phyloP scores from a whole-genome alignment of 768 basidiomycete species.

The Cystobasidium ongulense region DNA sequence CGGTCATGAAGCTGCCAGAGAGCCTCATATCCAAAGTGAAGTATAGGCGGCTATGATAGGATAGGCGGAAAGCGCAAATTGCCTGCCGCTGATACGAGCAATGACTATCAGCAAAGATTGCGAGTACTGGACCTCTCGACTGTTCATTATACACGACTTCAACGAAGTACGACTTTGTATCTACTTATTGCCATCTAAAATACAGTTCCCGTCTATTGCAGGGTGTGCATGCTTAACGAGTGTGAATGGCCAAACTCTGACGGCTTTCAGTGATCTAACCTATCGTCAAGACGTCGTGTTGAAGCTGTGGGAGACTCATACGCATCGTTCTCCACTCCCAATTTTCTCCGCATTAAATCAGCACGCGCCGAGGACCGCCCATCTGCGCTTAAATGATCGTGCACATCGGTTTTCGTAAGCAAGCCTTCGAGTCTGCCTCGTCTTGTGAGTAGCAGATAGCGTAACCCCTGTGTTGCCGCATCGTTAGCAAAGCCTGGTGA shows the following conservation, averaged over 20 bases:
- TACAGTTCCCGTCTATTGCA: not conserved
- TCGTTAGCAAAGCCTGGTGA: not conserved
- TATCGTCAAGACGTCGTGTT: no score
- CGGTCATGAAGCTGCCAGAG: not conserved
- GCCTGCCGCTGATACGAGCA: not conserved
- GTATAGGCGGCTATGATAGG: no score
- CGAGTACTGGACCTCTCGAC: not conserved
- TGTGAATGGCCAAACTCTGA: no score
- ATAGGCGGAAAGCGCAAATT: not conserved
- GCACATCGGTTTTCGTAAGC: conserved; percentile 11
- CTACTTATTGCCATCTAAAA: not conserved
- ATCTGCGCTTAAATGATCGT: conserved; percentile 4
- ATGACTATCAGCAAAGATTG: no score
- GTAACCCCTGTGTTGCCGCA: not conserved
- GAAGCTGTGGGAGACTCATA: not conserved
- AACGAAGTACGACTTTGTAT: not conserved
- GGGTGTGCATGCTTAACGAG: no score
- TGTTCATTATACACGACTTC: not conserved
- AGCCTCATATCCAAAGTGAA: conserved; percentile 18
- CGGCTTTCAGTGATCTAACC: no score
- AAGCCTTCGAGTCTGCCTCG: conserved; percentile 8
- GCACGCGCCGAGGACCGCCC: conserved; percentile 4
- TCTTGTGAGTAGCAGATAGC: conserved; percentile 4
- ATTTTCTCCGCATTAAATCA: conserved; percentile 6
- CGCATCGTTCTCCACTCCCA: not conserved